Evolutionary conservation across 2,329 filamentous ascomycete species (phyloP), one percentile per base, ranked within the genome.

Genomic region (Calonectria honghensis): DNA sequence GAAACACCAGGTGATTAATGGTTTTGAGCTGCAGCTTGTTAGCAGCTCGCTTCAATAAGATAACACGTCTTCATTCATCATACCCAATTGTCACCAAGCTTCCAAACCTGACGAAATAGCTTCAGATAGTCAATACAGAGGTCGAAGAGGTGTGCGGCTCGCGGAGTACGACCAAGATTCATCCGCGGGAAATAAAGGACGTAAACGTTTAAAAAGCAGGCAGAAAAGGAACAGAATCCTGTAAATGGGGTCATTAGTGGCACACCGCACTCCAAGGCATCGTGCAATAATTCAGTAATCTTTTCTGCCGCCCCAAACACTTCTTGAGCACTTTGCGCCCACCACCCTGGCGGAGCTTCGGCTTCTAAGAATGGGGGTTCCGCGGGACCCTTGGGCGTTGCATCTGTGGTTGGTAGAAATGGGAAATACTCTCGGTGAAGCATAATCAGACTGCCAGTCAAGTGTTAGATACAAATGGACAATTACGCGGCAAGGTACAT

Each of bases 191-290:
- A 87, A 24, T 77, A 75, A 16, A 77, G 79, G 10, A 84, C 81
- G 69, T 87, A 87, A 13, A 85, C 70, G 66, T 86, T 86, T 76
- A 87, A 82, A 18, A 83, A 85, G 7, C 84, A 84, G 0, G 86
- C 85, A 0, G 85, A 87, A 69, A 87, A 87, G 7, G 83, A 83
- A 70, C 85, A 87, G 52, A 87, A 86, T 1, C 85, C 86, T 0
- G 84, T 80, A 75, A 86, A 87, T 0, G 85, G 86, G 1, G 85
- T 86, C 73, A 82, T 76, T 0, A 86, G 78, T 4, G 82, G 79
- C 0, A 82, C 81, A 7, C 82, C 84, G 31, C 82, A 83, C 18
- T 84, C 83, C 3, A 79, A 81, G 0, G 85, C 79, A 20, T 85
- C 83, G n/a, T 81, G 77, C 0, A 87, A 76, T 2, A 87, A 76